Evolutionary conservation across 352 stramenopile species (phyloP), one percentile per base, ranked within the genome.

Genomic region (Pythium dissotocum): DNA sequence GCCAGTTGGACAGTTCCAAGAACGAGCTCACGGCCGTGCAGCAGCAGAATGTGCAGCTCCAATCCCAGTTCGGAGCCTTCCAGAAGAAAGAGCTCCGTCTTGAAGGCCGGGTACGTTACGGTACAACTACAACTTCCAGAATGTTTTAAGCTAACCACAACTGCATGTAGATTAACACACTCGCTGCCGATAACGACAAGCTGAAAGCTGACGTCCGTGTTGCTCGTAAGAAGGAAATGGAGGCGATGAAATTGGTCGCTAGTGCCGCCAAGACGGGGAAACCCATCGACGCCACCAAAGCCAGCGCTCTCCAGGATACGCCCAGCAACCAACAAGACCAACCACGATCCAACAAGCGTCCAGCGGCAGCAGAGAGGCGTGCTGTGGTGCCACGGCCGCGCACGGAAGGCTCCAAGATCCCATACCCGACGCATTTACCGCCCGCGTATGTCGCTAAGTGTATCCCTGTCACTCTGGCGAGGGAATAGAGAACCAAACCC

Each of bases 191-290:
- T 16, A 85, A 86, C 13, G 62, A 77, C 2, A 49, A 55, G 10
- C 77, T 89, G 18, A 89, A 85, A 42, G 58, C 65, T 0, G 35
- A 61, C 9, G 57, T 63, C 3, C 69, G 61, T 24, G 69, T 64
- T 26, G 71, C 72, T 1, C 71, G 76, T 42, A 78, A 84, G 60
- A 80, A 76, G 40, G 78, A 90, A 46, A 80, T 71, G 52, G 80
- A 88, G 28, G 69, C 73, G 7, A 78, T 76, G 35, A 82, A 79
- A 35, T 59, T 75, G 6, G 67, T 90, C 24, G 78, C 72, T 6
- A 59, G 65, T 24, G 64, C 60, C 0, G 76, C 58, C 18, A 88
- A 77, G 57, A 35, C 56, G 18, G 49, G 57, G 16, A 71, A 65
- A 48, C 57, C 65, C 16, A 66, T 66, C 32, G 58, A 65, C 14